A percentile compares a stretch with the other conserved stretches of the same genome.
Evolutionary conservation across 139 green algal species (phyloP).

Genomic region (Micractinium conductrix): DNA sequence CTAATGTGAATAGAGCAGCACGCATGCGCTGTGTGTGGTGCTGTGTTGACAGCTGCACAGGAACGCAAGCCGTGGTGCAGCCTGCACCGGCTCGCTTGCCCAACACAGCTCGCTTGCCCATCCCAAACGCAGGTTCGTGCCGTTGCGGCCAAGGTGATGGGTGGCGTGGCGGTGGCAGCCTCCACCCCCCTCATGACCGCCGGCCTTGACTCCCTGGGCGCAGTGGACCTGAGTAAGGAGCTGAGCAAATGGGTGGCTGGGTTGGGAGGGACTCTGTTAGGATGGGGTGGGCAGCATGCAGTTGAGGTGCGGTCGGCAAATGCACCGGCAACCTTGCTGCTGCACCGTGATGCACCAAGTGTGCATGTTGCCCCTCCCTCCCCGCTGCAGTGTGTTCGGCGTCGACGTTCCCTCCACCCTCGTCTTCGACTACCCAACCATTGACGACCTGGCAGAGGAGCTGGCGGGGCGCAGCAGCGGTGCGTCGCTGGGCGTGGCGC

Average conservation of each 20-base stretch:
- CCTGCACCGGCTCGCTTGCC: not conserved
- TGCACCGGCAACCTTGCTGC: not conserved
- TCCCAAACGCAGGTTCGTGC: not conserved
- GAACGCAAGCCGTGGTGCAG: not conserved
- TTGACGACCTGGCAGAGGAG: not conserved
- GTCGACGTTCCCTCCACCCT: conserved; percentile 53
- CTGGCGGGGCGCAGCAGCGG: not conserved
- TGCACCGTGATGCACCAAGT: not conserved
- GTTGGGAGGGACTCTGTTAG: not conserved
- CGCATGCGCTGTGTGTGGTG: too few species aligned
- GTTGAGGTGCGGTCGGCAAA: not conserved
- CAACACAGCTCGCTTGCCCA: not conserved
- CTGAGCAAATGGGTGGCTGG: conserved; percentile 16
- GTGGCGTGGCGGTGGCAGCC: conserved; percentile 10
- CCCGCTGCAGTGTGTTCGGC: conserved; percentile 13
- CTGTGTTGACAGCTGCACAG: too few species aligned
- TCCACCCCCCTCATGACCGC: conserved; percentile 36
- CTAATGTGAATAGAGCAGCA: not conserved
- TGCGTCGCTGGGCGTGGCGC: not conserved
- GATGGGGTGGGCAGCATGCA: not conserved
- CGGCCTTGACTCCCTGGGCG: conserved; percentile 75
- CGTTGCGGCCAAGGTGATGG: not conserved
- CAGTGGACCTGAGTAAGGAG: conserved; percentile 53
- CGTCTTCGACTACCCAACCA: conserved; percentile 61
- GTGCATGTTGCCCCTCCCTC: not conserved